Evolutionary conservation across 371 early-diverging fungal species (phyloP).

Genomic region (Syncephalastrum contaminatum): DNA sequence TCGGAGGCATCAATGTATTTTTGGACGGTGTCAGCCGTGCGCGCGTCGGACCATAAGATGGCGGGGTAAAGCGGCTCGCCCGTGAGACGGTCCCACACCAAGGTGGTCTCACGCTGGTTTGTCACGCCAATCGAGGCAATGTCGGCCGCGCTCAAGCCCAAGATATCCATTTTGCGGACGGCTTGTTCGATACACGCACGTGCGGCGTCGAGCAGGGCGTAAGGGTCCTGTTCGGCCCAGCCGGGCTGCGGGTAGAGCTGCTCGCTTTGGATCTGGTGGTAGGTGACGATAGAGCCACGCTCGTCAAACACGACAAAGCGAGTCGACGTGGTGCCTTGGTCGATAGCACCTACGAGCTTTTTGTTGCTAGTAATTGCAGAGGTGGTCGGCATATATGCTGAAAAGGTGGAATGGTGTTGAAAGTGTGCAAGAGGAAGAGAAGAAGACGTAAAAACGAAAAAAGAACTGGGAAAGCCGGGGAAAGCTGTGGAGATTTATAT

Average conservation of each 20-base stretch:
- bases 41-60: constrained; percentile 90
- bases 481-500: constrained; percentile 9
- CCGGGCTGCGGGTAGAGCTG: constrained; percentile 79
- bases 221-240: constrained; percentile 91
- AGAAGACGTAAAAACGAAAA: constrained; percentile 8
- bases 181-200: constrained; percentile 67
- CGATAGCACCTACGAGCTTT: constrained; percentile 80
- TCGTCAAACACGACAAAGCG: constrained; percentile 89
- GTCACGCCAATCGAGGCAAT: constrained; percentile 87
- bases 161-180: constrained; percentile 55
- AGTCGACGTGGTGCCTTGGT: constrained; percentile 92
- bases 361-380: too few species aligned
- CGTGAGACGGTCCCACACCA: constrained; percentile 82
- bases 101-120: constrained; percentile 92
- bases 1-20: constrained; percentile 54
- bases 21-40: constrained; percentile 79
- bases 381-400: constrained; percentile 24
- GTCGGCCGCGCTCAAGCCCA: constrained; percentile 56
- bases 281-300: constrained; percentile 66
- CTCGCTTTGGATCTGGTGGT: constrained; percentile 78
- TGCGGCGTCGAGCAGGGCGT: constrained; percentile 72
- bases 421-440: background rate
- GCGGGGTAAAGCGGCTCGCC: constrained; percentile 86
- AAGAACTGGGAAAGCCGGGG: constrained; percentile 5
- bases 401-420: constrained; percentile 3